These are phyloP conservation scores for Aspergillus caelatus DNA, from an alignment of 2,329 filamentous ascomycete genomes.

Conservation along the genomic window DNA sequence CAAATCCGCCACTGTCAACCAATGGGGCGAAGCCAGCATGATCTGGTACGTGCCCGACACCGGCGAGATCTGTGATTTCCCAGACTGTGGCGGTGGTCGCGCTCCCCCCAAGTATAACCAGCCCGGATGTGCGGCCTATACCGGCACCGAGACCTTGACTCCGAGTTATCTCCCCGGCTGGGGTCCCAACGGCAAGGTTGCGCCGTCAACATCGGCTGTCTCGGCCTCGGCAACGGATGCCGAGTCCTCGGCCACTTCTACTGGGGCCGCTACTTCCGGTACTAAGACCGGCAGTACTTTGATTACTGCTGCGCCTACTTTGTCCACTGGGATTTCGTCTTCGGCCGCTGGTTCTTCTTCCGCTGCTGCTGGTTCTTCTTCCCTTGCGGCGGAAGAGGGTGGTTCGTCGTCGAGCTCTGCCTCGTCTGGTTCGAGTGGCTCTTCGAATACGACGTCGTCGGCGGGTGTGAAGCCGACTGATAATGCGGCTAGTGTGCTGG, in stretches of 20 bases:
- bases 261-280: background rate
- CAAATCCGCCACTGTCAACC: constrained; percentile 28
- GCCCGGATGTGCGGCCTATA: constrained; percentile 56
- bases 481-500: background rate
- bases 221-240: background rate
- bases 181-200: background rate
- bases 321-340: background rate
- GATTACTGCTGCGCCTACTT: background rate
- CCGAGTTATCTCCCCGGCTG: background rate
- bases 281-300: background rate
- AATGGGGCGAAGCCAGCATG: constrained; percentile 31
- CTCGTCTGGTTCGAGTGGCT: background rate
- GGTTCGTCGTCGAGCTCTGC: background rate
- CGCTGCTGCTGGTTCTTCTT: background rate
- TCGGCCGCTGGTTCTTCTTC: background rate
- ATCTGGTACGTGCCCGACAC: constrained; percentile 64
- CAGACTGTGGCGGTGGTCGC: constrained; percentile 69
- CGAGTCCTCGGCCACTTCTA: background rate
- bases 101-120: constrained; percentile 66
- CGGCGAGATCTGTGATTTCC: constrained; percentile 65
- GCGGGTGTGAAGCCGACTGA: background rate
- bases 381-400: background rate
- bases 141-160: constrained; percentile 21
- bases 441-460: background rate
- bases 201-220: background rate